A percentile compares a stretch with the other conserved stretches of the same genome.
phyloP scores from a whole-genome alignment of 306 rosid genomes.

The Prosopis cineraria region DNA sequence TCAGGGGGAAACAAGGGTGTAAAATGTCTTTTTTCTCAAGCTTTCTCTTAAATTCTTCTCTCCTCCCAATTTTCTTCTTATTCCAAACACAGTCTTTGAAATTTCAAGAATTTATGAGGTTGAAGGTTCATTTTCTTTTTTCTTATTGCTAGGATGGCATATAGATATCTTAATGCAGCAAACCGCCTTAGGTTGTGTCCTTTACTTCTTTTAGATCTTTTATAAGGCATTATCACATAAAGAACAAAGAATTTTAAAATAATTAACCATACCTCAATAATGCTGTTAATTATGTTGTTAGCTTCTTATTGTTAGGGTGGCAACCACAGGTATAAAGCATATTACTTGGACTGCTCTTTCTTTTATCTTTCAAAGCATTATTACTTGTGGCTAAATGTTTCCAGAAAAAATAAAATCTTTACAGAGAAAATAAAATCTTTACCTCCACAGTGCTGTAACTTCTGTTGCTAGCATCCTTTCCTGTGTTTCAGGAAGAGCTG shows the following conservation, averaged over 20 bases:
- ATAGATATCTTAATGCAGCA: not conserved
- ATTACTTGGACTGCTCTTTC: not conserved
- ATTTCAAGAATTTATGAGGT: not conserved
- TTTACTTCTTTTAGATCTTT: not conserved
- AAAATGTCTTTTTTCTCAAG: no score
- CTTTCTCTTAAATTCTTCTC: no score
- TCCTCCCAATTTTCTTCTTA: no score
- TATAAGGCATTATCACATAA: not conserved
- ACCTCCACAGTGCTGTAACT: conserved; percentile 90
- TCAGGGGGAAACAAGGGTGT: no score
- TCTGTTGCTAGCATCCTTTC: conserved; percentile 94
- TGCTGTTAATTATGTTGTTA: conserved; percentile 61
- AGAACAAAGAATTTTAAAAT: not conserved
- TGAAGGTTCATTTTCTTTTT: not conserved
- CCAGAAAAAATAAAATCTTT: not conserved
- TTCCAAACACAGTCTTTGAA: no score
- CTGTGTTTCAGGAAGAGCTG: conserved; percentile 86
- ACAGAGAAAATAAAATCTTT: not conserved
- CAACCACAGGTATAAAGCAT: not conserved
- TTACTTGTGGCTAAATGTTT: not conserved
- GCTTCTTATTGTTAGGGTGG: not conserved
- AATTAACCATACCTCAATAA: conserved; percentile 52
- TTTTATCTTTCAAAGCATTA: not conserved
- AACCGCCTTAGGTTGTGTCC: not conserved
- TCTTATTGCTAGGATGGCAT: not conserved